These are phyloP conservation scores for Fusarium subtropicale DNA, from an alignment of 2,329 filamentous ascomycete genomes.

Conservation along the genomic window DNA sequence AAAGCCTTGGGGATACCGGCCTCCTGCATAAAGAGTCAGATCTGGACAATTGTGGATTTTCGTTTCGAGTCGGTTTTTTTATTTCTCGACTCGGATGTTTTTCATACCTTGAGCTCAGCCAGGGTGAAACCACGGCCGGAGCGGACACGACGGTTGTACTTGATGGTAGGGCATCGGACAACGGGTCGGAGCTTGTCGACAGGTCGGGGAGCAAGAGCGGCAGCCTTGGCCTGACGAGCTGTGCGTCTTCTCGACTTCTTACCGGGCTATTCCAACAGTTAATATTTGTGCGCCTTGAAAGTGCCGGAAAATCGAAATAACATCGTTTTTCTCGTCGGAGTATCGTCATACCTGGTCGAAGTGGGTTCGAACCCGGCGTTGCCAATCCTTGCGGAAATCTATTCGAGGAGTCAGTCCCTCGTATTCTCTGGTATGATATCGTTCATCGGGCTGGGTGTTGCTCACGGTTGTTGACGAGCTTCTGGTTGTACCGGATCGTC, in stretches of 20 bases:
- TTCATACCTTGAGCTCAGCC: constrained; percentile 93
- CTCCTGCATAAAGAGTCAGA: constrained; percentile 71
- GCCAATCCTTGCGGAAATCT: constrained; percentile 99
- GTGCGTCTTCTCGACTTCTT: constrained; percentile 94
- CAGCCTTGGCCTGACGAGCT: constrained; percentile 94
- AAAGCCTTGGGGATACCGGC: constrained; percentile 95
- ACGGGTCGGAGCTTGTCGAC: constrained; percentile 97
- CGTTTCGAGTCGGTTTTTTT: not conserved
- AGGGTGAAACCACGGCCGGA: constrained; percentile 98
- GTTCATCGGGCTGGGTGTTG: constrained; percentile 47
- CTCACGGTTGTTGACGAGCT: constrained; percentile 95
- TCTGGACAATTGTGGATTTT: constrained; percentile 2
- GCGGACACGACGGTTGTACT: constrained; percentile 98
- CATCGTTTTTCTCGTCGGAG: constrained; percentile 27
- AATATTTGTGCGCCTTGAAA: constrained; percentile 48
- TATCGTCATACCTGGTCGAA: constrained; percentile 91
- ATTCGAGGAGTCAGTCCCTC: constrained; percentile 56
- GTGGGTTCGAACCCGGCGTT: constrained; percentile 98
- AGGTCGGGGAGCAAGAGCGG: constrained; percentile 92
- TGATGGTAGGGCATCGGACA: constrained; percentile 97
- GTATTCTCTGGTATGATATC: constrained; percentile 39
- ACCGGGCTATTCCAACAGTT: constrained; percentile 75
- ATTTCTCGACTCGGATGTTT: constrained; percentile 1
- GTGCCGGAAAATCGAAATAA: constrained; percentile 36
- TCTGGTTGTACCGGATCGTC: constrained; percentile 99